Evolutionary conservation across 1,284 basidiomycete species (phyloP), one percentile per base, ranked within the genome.

Genomic region (Ustilago loliicola): DNA sequence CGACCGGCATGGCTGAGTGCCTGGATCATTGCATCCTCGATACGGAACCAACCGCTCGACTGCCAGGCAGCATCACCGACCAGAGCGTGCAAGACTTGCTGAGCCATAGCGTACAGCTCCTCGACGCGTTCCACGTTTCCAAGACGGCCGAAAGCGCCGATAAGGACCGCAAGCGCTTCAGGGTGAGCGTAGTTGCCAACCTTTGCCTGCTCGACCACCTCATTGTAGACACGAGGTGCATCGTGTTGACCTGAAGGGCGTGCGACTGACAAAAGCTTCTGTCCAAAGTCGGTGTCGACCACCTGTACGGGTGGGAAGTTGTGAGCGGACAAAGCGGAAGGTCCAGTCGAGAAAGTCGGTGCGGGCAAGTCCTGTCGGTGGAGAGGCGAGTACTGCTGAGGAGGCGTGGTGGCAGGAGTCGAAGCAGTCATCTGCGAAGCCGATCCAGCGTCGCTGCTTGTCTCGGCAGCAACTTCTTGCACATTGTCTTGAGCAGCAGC

Each of bases 91-190:
- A 80, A 56, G 19, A 83, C 72, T 27, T 79, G 72, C 77, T 66
- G 66, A 58, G 87, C 40, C 89, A 89, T 86, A 90, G 90, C 86
- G 85, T 88, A 7, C 86, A 86, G 81, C 90, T 90, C 80, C 89
- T 88, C 61, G 85, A 80, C 80, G 88, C 88, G 61, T 89, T 81
- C 25, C 83, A 85, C 4, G 88, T 87, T 17, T 94, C 87, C 6
- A 91, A 88, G 19, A 86, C 87, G 78, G 36, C 81, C 85, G 42
- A 78, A 80, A 13, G 76, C 72, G 50, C 72, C 75, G 27, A 86
- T 80, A 25, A 86, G 63, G 27, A 64, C 61, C 3, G 71, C 77
- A 29, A 85, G 51, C 32, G 78, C 78, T 53, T 79, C 65, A 10
- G 83, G 76, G 9, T 79, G 48, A 13, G 82, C 74, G 48, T 69